Percentiles rank a stretch among this genome's conserved stretches.
These are phyloP conservation scores for Penicillium crustosum DNA, from an alignment of 2,329 filamentous ascomycete genomes.

Conservation along the genomic window DNA sequence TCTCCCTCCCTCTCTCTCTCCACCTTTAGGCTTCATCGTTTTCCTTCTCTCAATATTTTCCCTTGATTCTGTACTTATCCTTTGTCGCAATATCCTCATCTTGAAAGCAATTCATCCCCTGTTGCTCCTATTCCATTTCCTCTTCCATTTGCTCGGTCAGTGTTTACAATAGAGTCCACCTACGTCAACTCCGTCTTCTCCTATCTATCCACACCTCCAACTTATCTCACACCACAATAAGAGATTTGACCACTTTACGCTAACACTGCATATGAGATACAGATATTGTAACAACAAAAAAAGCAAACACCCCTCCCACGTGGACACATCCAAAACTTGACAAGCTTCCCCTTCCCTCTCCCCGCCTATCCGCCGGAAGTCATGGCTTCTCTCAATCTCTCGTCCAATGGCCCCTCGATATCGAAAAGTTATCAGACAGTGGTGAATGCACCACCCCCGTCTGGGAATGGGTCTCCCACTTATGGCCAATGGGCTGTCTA, in stretches of 20 bases:
- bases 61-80: not conserved
- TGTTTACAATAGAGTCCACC: conserved; percentile 3
- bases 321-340: not conserved
- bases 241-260: not conserved
- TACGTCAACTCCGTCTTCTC: conserved; percentile 9
- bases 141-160: not conserved
- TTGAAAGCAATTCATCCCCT: not conserved
- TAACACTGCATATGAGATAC: conserved; percentile 4
- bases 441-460: conserved; percentile 59
- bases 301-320: conserved; percentile 4
- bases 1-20: not conserved
- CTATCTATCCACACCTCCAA: not conserved
- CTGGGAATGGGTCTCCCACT: conserved; percentile 68
- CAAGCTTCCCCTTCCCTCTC: conserved; percentile 4
- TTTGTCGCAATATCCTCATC: not conserved
- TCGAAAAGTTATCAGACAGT: conserved; percentile 70
- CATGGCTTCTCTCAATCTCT: conserved; percentile 81
- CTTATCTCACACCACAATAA: not conserved
- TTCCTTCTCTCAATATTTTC: not conserved
- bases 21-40: conserved; percentile 6
- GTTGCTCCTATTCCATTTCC: not conserved
- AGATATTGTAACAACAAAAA: conserved; percentile 3
- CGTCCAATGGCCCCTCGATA: conserved; percentile 77
- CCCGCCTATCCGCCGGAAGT: conserved; percentile 12
- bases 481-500: conserved; percentile 93